Conservation (phyloP, 352 stramenopile genomes). For the Phytophthora pini region DNA sequence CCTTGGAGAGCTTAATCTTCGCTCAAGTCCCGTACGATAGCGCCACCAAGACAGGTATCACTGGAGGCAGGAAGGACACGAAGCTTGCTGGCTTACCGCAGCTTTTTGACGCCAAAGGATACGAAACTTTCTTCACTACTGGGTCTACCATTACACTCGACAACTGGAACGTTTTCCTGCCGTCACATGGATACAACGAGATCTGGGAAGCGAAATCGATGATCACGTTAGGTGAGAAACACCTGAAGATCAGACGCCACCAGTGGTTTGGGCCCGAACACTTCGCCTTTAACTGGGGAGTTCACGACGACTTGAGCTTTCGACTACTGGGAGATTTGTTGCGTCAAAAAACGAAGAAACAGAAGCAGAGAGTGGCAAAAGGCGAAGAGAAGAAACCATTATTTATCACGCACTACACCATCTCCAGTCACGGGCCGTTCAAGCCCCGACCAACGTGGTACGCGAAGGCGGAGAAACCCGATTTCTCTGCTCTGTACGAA, state of each 20-base stretch:
- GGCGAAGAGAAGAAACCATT: conserved; percentile 42
- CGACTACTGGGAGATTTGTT: conserved; percentile 52
- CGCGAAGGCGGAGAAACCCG: conserved; percentile 40
- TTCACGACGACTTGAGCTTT: conserved; percentile 60
- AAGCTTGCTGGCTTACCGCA: conserved; percentile 56
- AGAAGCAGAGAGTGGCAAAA: conserved; percentile 23
- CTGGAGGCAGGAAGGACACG: conserved; percentile 35
- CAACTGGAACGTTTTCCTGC: conserved; percentile 63
- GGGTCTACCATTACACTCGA: conserved; percentile 42
- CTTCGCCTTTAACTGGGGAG: conserved; percentile 40
- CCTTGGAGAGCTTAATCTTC: conserved; percentile 64
- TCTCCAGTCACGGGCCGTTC: conserved; percentile 54
- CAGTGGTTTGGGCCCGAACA: conserved; percentile 38
- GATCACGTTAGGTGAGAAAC: conserved; percentile 39
- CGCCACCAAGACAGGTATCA: conserved; percentile 48
- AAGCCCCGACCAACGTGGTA: conserved; percentile 47
- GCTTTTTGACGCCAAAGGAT: conserved; percentile 55
- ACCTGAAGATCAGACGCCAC: conserved; percentile 38
- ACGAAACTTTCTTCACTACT: conserved; percentile 66
- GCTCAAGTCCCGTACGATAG: conserved; percentile 66
- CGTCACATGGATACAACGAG: conserved; percentile 52
- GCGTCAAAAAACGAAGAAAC: conserved; percentile 43
- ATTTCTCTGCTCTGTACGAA: conserved; percentile 58
- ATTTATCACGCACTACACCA: conserved; percentile 67
- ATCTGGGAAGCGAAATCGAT: conserved; percentile 45